These are phyloP conservation scores for Acanthamoeba divionensis DNA, from an alignment of 208 protist species.

Conservation along the genomic window DNA sequence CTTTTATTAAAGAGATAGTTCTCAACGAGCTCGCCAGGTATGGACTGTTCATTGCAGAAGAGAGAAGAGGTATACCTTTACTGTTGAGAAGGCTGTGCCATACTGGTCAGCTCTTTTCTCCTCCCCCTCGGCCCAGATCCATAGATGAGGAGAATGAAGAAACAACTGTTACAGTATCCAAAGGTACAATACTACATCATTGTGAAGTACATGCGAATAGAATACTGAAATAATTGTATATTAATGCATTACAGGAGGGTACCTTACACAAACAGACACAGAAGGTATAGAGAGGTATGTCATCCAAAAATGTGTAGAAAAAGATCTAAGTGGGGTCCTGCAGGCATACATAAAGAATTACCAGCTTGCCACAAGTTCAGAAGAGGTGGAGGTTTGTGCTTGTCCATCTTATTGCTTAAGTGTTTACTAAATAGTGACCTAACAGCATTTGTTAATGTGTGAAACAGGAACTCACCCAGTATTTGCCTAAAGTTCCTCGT, in stretches of 20 bases:
- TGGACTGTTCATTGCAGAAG: neutral
- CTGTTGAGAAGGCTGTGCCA: neutral
- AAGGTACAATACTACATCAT: too few species aligned
- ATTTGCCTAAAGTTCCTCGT: neutral
- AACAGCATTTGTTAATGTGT: too few species aligned
- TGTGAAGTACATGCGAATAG: too few species aligned
- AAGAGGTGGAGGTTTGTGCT: neutral
- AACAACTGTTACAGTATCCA: too few species aligned
- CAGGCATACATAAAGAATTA: neutral
- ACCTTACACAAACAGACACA: neutral
- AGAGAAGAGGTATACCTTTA: neutral
- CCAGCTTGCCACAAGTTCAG: neutral
- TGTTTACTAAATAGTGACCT: too few species aligned
- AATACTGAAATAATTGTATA: too few species aligned
- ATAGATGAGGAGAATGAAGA: neutral
- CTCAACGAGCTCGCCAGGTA: neutral
- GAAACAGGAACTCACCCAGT: neutral
- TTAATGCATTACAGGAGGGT: too few species aligned
- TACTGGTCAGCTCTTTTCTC: slow-evolving; percentile 6
- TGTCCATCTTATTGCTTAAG: too few species aligned
- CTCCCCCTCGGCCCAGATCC: neutral
- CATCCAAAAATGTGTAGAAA: neutral
- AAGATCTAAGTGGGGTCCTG: neutral
- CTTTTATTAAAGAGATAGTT: neutral
- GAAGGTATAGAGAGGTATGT: neutral